Evolutionary conservation across 148 eudicot species (phyloP), one percentile per base, ranked within the genome.

Genomic region (Chenopodium suecicum): DNA sequence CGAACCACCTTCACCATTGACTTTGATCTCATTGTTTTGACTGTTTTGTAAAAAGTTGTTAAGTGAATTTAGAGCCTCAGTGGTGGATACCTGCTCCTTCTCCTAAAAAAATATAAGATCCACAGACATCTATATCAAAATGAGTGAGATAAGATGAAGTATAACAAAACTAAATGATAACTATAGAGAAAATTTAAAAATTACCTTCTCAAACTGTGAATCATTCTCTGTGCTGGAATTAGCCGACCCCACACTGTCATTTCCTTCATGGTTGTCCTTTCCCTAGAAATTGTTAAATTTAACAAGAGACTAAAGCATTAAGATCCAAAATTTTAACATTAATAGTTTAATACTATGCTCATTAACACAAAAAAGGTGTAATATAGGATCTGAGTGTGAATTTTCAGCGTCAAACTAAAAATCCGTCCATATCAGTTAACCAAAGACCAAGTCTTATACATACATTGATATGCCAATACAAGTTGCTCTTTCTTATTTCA

Each of bases 121-220:
- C 76, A 75, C 65, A 71, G 48, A 46, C 71, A 83, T 66, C 63
- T 77, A 65, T 74, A 25, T 48, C 79, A 73, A 70, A 23, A 25
- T 81, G 64, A 23, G 34, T 47, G 74, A 62, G 68, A 73, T 4
- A 13, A 23, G 23, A 78, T 54, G 19, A 19, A 50, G 70, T 10
- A 63, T 65, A 71, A 41, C 48, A 73, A n/a, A 58, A 16, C 27
- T 32, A 50, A 58, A 31, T 46, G 68, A 62, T 64, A 17, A 52
- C 64, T 47, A 29, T 22, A 44, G 50, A 34, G 48, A 32, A 75
- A 47, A 54, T 65, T 14, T 12, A 75, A 7, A 13, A 5, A 47
- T 83, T 88, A 84, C 91, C 82, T 80, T 82, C 80, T 86, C 87
- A 81, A 73, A 52, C 72, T 80, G 66, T 73, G 88, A 73, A 67